Conservation (phyloP, 2,329 filamentous ascomycete species). For the Aphanocladium album region DNA sequence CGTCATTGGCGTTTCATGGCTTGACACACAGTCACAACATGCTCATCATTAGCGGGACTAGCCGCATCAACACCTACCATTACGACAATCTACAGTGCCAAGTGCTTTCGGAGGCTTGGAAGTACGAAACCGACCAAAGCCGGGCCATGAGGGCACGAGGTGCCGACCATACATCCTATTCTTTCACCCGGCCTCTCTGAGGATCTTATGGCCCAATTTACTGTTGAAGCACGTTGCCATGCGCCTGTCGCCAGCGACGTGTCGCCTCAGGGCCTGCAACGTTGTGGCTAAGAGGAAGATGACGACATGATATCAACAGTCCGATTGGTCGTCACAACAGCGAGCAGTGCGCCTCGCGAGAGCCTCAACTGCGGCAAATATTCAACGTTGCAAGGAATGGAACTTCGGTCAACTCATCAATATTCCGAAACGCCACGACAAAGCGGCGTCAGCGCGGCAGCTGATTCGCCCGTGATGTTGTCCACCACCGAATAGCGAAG, state of each 20-base stretch:
- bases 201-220: too few relatives aligned
- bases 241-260: too few relatives aligned
- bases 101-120: background rate
- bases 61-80: background rate
- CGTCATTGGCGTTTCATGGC: background rate
- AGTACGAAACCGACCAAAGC: background rate
- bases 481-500: background rate
- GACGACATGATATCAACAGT: too few relatives aligned
- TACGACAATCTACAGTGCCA: background rate
- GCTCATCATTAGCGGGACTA: background rate
- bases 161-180: background rate
- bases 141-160: too few relatives aligned
- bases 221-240: too few relatives aligned
- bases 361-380: background rate
- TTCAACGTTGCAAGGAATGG: background rate
- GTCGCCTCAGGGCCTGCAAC: too few relatives aligned
- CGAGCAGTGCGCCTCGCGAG: background rate
- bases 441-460: too few relatives aligned
- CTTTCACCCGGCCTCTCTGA: too few relatives aligned
- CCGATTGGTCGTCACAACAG: background rate
- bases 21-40: background rate
- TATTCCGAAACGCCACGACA: too few relatives aligned
- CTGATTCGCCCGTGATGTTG: too few relatives aligned
- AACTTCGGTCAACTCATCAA: too few relatives aligned
- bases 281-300: too few relatives aligned